Evolutionary conservation across 2,329 filamentous ascomycete genomes (phyloP), one percentile per base, ranked within the genome.

Genomic region (Sarocladiaceae sp.): DNA sequence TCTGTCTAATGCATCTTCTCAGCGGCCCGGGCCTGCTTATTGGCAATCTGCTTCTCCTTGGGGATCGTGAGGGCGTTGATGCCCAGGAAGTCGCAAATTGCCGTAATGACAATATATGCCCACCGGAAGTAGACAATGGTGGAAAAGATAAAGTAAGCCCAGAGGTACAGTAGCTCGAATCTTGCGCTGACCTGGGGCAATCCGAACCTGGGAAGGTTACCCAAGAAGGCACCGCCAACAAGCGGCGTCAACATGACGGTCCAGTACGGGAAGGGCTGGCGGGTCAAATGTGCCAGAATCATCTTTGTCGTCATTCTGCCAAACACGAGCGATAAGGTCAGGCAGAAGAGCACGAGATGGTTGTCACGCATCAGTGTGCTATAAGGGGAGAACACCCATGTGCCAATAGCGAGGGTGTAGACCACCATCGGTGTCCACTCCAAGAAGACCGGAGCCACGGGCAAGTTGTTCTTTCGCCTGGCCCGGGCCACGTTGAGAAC

Each of bases 221-320:
- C 83, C 32, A 97, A 68, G 2, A 91, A 57, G 6, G 89, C 90
- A 44, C 93, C 93, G 42, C 86, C 85, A 39, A 96, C 76, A 31
- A 98, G 80, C 6, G 93, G 93, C 26, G 78, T 80, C 29, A 97
- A 74, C 77, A 97, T 86, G 40, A 93, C 77, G 10, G 93, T 97
- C 89, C 90, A 97, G 74, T 87, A 94, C 1, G 93, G 93, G 67
- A 97, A 98, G 3, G 91, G 87, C 63, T 97, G 93, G 50, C 81
- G 81, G 2, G 93, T 93, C 43, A 98, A 73, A 64, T 98, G 93
- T 3, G 93, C 91, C 15, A 98, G 81, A 59, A 98, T 98, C 65
- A 97, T 97, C 72, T 97, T 98, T 31, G 93, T 98, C 0, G 93
- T 97, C 83, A 98, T 89, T 53, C 93, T 85, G 27, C 93, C 93